Conservation (phyloP, 139 green algal species). For the Chlorella ohadii region DNA sequence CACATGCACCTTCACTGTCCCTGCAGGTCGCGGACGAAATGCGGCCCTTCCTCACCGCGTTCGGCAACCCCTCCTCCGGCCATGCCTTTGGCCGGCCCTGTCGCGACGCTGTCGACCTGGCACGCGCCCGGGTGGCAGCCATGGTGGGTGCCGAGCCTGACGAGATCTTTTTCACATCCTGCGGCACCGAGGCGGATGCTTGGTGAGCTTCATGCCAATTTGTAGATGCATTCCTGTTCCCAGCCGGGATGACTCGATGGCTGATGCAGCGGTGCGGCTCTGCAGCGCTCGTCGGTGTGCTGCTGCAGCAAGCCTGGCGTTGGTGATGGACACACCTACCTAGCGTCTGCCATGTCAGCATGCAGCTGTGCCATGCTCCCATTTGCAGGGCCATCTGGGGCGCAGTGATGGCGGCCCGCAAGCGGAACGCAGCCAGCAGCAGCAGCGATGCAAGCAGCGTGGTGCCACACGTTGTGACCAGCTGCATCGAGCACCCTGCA, state of each 20-base stretch:
- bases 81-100: slow-evolving; percentile 65
- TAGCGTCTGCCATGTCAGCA: no score
- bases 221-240: no score
- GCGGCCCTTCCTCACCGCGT: slow-evolving; percentile 66
- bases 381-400: slow-evolving; percentile 70
- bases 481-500: slow-evolving; percentile 79
- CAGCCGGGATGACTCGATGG: no score
- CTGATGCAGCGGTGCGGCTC: no score
- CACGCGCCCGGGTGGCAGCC: slow-evolving; percentile 60
- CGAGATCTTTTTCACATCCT: slow-evolving; percentile 65
- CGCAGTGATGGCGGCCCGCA: slow-evolving; percentile 39
- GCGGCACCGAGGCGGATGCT: slow-evolving; percentile 54
- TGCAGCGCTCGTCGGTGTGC: no score
- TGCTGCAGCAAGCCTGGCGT: no score
- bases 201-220: slow-evolving; percentile 22
- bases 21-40: slow-evolving; percentile 70
- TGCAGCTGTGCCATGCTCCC: no score
- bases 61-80: slow-evolving; percentile 74
- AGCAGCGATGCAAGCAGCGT: background rate
- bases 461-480: slow-evolving; percentile 73
- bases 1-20: slow-evolving; percentile 24
- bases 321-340: no score
- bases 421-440: background rate
- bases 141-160: slow-evolving; percentile 51
- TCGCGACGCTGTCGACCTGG: slow-evolving; percentile 54